These are phyloP conservation scores for Exophiala spinifera DNA, from an alignment of 2,329 filamentous ascomycete genomes.

Conservation along the genomic window DNA sequence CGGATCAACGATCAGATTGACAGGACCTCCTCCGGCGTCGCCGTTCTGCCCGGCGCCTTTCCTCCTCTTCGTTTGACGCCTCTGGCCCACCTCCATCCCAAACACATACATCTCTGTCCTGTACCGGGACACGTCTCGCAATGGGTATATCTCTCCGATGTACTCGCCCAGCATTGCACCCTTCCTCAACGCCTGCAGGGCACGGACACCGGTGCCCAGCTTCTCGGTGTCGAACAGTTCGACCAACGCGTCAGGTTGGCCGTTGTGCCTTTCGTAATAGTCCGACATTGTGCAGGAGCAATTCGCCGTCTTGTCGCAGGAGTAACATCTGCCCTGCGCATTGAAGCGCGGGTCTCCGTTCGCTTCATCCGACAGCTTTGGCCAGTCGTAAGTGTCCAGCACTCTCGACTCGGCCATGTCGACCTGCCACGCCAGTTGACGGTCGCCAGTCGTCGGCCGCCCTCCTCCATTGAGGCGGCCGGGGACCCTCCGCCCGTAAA, in stretches of 20 bases:
- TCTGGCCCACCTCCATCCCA: background rate
- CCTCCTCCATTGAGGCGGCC: background rate
- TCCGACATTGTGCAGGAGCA: slow-evolving; percentile 18
- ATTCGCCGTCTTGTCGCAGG: slow-evolving; percentile 1
- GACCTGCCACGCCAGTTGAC: slow-evolving; percentile 2
- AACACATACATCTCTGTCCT: slow-evolving; percentile 1
- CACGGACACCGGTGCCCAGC: slow-evolving; percentile 19
- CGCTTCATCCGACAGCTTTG: background rate
- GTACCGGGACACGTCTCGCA: background rate
- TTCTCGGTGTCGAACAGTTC: slow-evolving; percentile 15
- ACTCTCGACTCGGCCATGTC: slow-evolving; percentile 8
- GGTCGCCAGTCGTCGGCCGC: background rate
- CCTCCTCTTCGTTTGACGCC: background rate
- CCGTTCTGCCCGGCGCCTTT: background rate
- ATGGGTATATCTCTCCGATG: slow-evolving; percentile 25
- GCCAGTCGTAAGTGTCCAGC: slow-evolving; percentile 10
- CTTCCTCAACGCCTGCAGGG: slow-evolving; percentile 17
- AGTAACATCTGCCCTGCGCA: background rate
- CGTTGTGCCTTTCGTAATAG: slow-evolving; percentile 1
- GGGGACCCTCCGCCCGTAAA: background rate
- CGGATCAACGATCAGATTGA: slow-evolving; percentile 9
- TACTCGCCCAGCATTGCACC: slow-evolving; percentile 19
- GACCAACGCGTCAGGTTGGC: slow-evolving; percentile 3
- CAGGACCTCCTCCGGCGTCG: background rate
- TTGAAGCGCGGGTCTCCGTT: slow-evolving; percentile 6